Evolutionary conservation across 768 basidiomycete species (phyloP), one percentile per base, ranked within the genome.

Genomic region (Amylocystis lapponica): DNA sequence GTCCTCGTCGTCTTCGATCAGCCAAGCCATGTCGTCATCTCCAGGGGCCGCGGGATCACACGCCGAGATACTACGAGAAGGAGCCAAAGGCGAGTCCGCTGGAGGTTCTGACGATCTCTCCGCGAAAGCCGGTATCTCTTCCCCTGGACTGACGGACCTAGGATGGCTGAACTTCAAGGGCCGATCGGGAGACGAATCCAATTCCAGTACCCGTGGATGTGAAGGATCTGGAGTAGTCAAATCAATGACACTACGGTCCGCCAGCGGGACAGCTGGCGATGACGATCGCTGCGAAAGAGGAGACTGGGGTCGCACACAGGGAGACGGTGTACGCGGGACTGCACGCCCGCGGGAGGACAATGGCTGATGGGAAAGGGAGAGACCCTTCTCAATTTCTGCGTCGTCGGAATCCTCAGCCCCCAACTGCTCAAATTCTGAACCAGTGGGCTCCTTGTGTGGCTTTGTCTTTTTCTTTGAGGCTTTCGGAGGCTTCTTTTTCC

Each of bases 1-100:
- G 9, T 82, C 68, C n/a, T 71, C 81, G 39, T 83, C 81, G 44
- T 79, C 81, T 20, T 79, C 80, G 9, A 85, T 58, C 17, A 86
- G 64, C 83, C 82, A 85, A 2, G 76, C 72, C 64, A 85, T 79
- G 51, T 36, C 36, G 26, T 27, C 20, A 12, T 35, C 19, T 23
- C 25, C 26, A 32, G 26, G 27, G n/a, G n/a, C n/a, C n/a, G n/a
- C n/a, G n/a, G 11, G 27, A 33, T 42, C 16, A 22, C 41, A 47
- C 12, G 54, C 46, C 25, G 52, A 42, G 30, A 40, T 45, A 32
- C 48, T 43, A 11, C 39, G 46, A 19, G 49, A 53, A 16, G 51
- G 49, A 4, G 41, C 36, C 1, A 55, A 48, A 1, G 43, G 39
- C 4, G 51, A 56, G 2, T 29, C 27, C 7, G 32, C 25, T 3